Percentiles rank a stretch among this genome's conserved stretches.
Conservation (phyloP, 352 stramenopile genomes). For the Phytophthora brassicae region DNA sequence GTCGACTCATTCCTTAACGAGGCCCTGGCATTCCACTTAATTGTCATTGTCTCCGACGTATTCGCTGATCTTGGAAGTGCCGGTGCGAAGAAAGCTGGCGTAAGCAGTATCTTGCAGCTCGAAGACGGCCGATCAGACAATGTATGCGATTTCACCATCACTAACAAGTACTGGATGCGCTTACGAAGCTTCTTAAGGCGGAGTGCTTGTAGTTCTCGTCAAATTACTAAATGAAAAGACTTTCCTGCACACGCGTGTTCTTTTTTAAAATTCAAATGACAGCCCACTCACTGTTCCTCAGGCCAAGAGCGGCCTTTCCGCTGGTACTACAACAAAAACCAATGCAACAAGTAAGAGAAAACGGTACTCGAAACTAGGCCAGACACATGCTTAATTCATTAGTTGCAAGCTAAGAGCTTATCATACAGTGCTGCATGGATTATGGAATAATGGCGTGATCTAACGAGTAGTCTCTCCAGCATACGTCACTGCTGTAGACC, state of each 20-base stretch:
- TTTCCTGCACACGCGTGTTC: neutral
- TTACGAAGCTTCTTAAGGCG: neutral
- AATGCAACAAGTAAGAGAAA: neutral
- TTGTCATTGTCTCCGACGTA: neutral
- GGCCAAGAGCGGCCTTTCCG: neutral
- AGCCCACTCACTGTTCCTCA: neutral
- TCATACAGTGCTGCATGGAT: neutral
- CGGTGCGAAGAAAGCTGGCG: neutral
- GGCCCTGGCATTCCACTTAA: neutral
- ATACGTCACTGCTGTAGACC: neutral
- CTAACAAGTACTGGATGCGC: neutral
- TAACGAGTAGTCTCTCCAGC: neutral
- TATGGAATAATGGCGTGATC: neutral
- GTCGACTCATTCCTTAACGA: neutral
- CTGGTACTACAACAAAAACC: neutral
- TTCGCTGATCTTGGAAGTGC: neutral
- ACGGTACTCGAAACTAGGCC: neutral
- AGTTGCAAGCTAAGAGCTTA: neutral
- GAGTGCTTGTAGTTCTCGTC: neutral
- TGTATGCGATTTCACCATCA: neutral
- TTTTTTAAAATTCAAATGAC: slow-evolving; percentile 7
- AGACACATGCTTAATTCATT: neutral
- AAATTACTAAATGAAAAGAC: slow-evolving; percentile 2
- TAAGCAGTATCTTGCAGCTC: neutral
- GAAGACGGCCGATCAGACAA: neutral